Evolutionary conservation across 495 filamentous ascomycete species (phyloP), one percentile per base, ranked within the genome.

Genomic region (Bathelium albidoporum): DNA sequence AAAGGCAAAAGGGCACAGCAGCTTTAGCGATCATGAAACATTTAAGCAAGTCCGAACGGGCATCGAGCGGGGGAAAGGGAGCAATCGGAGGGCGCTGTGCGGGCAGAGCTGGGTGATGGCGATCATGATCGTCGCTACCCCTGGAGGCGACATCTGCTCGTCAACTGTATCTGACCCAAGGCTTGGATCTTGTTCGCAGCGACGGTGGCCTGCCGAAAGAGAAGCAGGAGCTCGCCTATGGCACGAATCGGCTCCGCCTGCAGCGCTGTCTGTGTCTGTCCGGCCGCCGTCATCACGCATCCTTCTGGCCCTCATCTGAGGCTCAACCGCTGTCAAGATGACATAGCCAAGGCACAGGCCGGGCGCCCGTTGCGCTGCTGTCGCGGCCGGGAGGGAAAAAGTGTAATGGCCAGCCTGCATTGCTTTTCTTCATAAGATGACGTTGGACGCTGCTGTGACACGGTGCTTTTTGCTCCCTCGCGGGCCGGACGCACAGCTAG

Each of bases 281-380:
- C 20, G 49, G 2, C 24, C 12, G 9, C 49, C 49, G 49, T 55
- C 49, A 55, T 55, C 24, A 24, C 49, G 49, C 49, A 55, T n/a
- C 49, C 9, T 24, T 26, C 49, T 20, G 12, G 24, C 20, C 24
- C 7, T 55, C 24, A 7, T 29, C 49, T 55, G 49, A 55, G 49
- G 49, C 49, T 55, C 49, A 55, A 55, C 49, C 49, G 49, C 24
- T 55, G 49, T 55, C 49, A 24, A 55, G 7, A 55, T 55, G 49
- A 55, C 49, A 29, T 29, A 12, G 49, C 20, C 5, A 10, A 11
- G 5, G 5, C 5, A 39, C 5, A 5, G 5, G 34, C 5, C 34
- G 34, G 34, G 34, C 14, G 34, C 14, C 34, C 34, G n/a, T n/a
- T 39, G 5, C 34, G 5, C 14, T 39, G 34, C 5, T 39, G n/a